Evolutionary conservation across 2,329 filamentous ascomycete genomes (phyloP).

Genomic region (Colletotrichum sp.): DNA sequence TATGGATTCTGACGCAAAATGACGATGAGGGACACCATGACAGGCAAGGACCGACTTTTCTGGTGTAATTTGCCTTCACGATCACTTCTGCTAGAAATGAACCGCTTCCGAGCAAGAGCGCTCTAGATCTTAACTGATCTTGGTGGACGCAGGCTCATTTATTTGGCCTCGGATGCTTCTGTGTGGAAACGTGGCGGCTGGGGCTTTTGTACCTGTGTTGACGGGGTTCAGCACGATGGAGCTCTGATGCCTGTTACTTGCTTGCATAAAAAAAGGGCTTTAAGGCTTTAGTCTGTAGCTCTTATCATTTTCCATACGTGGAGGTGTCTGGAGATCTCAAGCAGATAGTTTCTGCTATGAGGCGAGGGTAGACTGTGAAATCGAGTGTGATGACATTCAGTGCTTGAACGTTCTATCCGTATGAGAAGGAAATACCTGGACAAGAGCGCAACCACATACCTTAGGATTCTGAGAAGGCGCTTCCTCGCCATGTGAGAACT

Average conservation of each 20-base stretch:
- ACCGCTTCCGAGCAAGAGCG: neutral
- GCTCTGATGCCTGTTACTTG: neutral
- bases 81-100: neutral
- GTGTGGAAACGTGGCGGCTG: neutral
- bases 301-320: too few relatives aligned
- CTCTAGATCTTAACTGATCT: neutral
- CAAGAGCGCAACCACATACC: neutral
- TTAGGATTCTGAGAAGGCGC: too few relatives aligned
- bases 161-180: neutral
- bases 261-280: too few relatives aligned
- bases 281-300: too few relatives aligned
- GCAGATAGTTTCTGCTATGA: too few relatives aligned
- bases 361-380: neutral
- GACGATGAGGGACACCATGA: accelerated
- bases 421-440: neutral
- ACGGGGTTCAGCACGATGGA: neutral
- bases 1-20: accelerated
- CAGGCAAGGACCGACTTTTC: neutral
- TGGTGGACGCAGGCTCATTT: neutral
- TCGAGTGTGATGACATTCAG: neutral
- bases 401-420: neutral
- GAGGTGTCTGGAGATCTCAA: too few relatives aligned
- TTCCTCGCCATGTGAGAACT: too few relatives aligned
- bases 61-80: neutral
- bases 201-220: neutral